A percentile compares a stretch with the other conserved stretches of the same genome.
Evolutionary conservation across 352 stramenopile genomes (phyloP).

Genomic region (Globisporangium takayamanum): DNA sequence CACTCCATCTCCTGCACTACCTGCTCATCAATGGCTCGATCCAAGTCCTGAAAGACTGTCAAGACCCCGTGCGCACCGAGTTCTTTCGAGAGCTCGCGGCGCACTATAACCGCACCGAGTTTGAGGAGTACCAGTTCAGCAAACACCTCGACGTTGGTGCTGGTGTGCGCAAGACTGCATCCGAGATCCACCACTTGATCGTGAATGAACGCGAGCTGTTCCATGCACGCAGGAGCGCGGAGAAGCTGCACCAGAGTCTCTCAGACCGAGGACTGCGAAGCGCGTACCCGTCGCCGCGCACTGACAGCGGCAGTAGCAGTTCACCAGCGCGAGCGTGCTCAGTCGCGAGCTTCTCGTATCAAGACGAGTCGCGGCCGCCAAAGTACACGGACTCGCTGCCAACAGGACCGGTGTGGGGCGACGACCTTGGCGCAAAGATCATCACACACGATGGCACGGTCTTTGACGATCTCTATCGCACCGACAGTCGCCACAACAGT

Average conservation of each 20-base stretch:
- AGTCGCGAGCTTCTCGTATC: slow-evolving; percentile 8
- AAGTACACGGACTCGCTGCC: slow-evolving; percentile 32
- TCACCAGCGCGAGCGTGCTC: background rate
- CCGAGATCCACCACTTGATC: slow-evolving; percentile 43
- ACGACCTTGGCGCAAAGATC: slow-evolving; percentile 38
- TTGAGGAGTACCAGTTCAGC: slow-evolving; percentile 70
- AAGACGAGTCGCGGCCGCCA: slow-evolving; percentile 17
- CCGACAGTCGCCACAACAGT: slow-evolving; percentile 2
- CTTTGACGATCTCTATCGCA: slow-evolving; percentile 14
- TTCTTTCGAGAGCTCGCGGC: slow-evolving; percentile 40
- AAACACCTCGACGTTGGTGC: slow-evolving; percentile 61
- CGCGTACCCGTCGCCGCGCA: slow-evolving; percentile 16
- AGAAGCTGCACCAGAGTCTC: slow-evolving; percentile 54
- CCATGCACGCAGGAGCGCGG: slow-evolving; percentile 30
- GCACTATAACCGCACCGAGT: slow-evolving; percentile 72
- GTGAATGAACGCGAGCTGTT: slow-evolving; percentile 46
- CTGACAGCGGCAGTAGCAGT: slow-evolving; percentile 2
- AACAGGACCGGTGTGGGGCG: slow-evolving; percentile 17
- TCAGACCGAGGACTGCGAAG: slow-evolving; percentile 38
- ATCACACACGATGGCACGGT: slow-evolving; percentile 34
- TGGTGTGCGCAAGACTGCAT: slow-evolving; percentile 50
- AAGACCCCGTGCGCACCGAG: slow-evolving; percentile 28
- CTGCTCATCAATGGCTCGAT: slow-evolving; percentile 66
- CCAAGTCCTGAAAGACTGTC: slow-evolving; percentile 57
- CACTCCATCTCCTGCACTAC: slow-evolving; percentile 52